phyloP scores from a whole-genome alignment of 352 stramenopile species.

The Phytophthora vignae region DNA sequence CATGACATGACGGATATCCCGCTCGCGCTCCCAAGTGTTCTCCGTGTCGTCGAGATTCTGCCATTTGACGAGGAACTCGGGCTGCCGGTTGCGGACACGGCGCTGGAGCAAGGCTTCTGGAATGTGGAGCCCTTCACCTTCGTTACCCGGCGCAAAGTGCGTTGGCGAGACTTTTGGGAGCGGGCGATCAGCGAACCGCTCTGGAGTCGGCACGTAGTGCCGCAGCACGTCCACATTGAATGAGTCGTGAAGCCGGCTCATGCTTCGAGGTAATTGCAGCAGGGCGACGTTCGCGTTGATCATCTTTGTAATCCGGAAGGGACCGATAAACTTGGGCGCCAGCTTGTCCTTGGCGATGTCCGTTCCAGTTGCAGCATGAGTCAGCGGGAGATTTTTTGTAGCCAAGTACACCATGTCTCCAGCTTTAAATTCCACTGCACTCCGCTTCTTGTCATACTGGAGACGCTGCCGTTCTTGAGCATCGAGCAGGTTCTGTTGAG shows the following conservation, averaged over 20 bases:
- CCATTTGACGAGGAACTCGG: constrained; percentile 4
- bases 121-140: background rate
- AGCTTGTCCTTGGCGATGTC: background rate
- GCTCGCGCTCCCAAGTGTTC: constrained; percentile 9
- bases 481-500: constrained; percentile 1
- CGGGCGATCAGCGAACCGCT: constrained; percentile 2
- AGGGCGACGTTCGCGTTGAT: background rate
- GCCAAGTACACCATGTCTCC: constrained; percentile 8
- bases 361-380: background rate
- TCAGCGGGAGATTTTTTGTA: background rate
- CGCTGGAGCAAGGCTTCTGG: background rate
- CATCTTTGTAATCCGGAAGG: background rate
- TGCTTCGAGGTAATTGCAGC: background rate
- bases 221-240: constrained; percentile 14
- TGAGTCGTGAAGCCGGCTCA: constrained; percentile 2
- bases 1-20: constrained; percentile 6
- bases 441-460: background rate
- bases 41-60: background rate
- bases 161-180: constrained; percentile 6
- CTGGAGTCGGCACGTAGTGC: background rate
- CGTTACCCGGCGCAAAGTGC: constrained; percentile 1
- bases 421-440: background rate
- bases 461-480: constrained; percentile 2
- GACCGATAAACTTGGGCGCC: background rate
- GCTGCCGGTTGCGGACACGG: background rate